Base-by-base conservation (phyloP, 257 asterid genomes). In the Solanum chiquidenum region DNA sequence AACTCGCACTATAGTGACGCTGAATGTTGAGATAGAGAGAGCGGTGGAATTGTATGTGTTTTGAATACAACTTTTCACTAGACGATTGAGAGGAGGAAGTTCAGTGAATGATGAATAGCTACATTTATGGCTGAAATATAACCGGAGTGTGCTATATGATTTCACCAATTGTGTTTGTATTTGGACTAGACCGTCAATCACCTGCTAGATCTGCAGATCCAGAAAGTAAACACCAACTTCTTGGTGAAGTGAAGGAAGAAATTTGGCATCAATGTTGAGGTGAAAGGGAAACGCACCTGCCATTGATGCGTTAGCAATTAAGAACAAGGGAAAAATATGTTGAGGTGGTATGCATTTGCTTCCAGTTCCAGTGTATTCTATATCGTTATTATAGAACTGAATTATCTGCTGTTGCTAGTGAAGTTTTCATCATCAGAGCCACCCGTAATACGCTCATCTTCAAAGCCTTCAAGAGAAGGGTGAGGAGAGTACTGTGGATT, bases 401-500 rank as follows among this genome's bases (percentile, higher is more conserved):
- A 38, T 25, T 76, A 76, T 38, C 83, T 37, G 83, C 60, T 76
- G 35, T 76, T 10, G 20, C 33, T 34, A 73, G 44, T 34, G 79
- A 72, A 72, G 44, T 72, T 73, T 73, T 94, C 95, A 55, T 95
- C 98, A 7, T 12, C 80, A 34, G 95, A 93, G 84, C 92, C 94
- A 29, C 86, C 87, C 0, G 94, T 89, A 82, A 89, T 80, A 87
- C 93, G 93, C 69, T 88, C 92, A 27, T 92, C 94, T 25, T 93
- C 91, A 55, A 92, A 90, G 25, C 95, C 93, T 49, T 92, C 90
- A 29, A 92, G 94, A 49, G 94, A 90, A 14, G 95, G 94, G 85
- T 76, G 92, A 1, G 98, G 94, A 3, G 95, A 91, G 86, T 95
- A 74, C 49, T 74, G 99, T 35, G 98, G 37, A 95, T 93, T 2